Conservation (phyloP, 306 rosid genomes). For the Glycyrrhiza uralensis region DNA sequence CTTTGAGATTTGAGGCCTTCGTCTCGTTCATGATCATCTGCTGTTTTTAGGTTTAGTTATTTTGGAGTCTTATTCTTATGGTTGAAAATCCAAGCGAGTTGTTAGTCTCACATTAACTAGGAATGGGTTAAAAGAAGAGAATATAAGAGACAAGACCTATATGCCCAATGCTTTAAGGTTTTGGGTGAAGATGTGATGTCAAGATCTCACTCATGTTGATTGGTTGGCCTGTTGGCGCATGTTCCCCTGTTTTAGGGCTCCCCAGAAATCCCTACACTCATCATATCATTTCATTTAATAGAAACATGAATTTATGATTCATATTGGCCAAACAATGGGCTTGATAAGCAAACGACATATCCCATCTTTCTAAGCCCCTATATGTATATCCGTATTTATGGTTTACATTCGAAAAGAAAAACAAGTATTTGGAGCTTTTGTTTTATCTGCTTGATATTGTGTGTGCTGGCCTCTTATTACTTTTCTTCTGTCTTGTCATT, state of each 20-base stretch:
- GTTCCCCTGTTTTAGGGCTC: too few relatives aligned
- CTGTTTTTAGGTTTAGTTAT: background rate
- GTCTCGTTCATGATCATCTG: background rate
- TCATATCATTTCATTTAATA: slow-evolving; percentile 10
- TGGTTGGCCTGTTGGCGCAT: too few relatives aligned
- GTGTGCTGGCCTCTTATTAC: slow-evolving; percentile 1
- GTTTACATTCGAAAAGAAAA: background rate
- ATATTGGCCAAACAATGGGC: background rate
- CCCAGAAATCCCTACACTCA: too few relatives aligned
- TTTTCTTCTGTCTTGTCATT: slow-evolving; percentile 21
- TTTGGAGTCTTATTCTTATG: background rate
- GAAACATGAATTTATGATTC: background rate
- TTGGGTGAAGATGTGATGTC: too few relatives aligned
- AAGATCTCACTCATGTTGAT: too few relatives aligned
- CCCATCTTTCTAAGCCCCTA: background rate
- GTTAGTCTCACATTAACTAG: too few relatives aligned
- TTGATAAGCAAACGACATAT: background rate
- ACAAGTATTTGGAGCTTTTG: slow-evolving; percentile 2
- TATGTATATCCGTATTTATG: background rate
- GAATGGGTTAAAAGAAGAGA: too few relatives aligned
- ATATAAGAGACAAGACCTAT: too few relatives aligned
- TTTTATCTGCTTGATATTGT: slow-evolving; percentile 12
- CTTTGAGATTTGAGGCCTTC: background rate
- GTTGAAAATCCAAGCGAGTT: too few relatives aligned
- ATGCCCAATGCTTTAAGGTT: too few relatives aligned